phyloP scores from a whole-genome alignment of 495 filamentous ascomycete species.

The Neurospora sp. region DNA sequence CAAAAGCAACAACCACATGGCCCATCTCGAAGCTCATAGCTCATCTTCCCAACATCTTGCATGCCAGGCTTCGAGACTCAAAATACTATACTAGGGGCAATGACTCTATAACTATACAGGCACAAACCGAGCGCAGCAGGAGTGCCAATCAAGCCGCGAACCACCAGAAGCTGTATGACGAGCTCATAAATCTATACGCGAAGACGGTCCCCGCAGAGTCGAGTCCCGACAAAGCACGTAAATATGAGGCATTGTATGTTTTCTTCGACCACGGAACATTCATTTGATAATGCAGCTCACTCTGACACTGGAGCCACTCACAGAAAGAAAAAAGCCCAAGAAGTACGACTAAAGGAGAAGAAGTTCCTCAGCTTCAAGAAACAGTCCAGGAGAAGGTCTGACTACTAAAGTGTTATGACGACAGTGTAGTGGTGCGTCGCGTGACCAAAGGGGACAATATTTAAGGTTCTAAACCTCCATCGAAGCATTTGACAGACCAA shows the following conservation, averaged over 20 bases:
- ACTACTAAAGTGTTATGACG: conserved; percentile 1
- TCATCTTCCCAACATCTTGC: conserved; percentile 59
- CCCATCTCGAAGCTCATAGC: conserved; percentile 46
- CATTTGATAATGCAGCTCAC: neutral
- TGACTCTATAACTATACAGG: conserved; percentile 39
- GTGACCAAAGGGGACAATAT: neutral
- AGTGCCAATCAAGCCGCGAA: conserved; percentile 38
- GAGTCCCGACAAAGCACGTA: conserved; percentile 26
- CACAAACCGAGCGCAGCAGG: conserved; percentile 36
- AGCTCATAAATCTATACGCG: conserved; percentile 55
- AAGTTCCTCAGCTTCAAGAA: conserved; percentile 79
- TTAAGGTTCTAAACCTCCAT: neutral
- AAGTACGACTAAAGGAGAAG: conserved; percentile 60
- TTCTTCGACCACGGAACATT: neutral
- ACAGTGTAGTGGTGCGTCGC: neutral
- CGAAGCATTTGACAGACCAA: neutral
- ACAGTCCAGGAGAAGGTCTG: conserved; percentile 37
- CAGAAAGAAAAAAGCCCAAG: conserved; percentile 64
- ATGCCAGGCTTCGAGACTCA: conserved; percentile 49
- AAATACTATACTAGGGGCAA: conserved; percentile 59
- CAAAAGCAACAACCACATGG: conserved; percentile 72
- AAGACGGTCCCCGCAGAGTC: conserved; percentile 28
- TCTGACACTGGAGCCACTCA: neutral
- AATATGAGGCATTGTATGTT: conserved; percentile 31
- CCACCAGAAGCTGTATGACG: conserved; percentile 29